A percentile compares a stretch with the other conserved stretches of the same genome.
These are phyloP conservation scores for Pichia thaimueangensis DNA, from an alignment of 805 yeast species.

Conservation along the genomic window DNA sequence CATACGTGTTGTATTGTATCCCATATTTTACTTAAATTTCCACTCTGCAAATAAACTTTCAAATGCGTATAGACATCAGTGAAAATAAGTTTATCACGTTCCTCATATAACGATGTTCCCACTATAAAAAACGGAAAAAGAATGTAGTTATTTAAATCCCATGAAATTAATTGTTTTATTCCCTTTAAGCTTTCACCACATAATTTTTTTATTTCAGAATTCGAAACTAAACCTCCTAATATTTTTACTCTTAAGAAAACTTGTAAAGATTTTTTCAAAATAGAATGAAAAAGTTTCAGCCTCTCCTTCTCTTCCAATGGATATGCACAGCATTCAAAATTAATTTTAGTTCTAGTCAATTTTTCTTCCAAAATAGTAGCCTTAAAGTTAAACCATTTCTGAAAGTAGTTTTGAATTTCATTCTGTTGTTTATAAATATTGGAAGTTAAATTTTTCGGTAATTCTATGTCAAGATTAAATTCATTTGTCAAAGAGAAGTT, in stretches of 20 bases:
- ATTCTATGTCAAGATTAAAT: background rate
- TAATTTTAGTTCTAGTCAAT: background rate
- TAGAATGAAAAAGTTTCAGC: background rate
- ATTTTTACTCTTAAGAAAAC: slow-evolving; percentile 3
- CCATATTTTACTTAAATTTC: slow-evolving; percentile 3
- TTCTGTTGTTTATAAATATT: background rate
- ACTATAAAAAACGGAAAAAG: slow-evolving; percentile 3
- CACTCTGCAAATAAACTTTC: background rate
- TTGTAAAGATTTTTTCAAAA: slow-evolving; percentile 1
- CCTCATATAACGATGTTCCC: background rate
- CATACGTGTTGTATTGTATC: background rate
- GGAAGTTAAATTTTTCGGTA: background rate
- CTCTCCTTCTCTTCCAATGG: background rate
- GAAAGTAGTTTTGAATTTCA: background rate
- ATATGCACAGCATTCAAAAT: background rate
- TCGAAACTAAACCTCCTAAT: background rate
- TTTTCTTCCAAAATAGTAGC: background rate
- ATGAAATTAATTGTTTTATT: background rate
- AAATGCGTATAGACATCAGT: background rate
- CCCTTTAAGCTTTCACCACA: background rate
- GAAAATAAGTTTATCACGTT: background rate
- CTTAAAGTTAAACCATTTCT: background rate
- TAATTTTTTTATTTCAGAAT: slow-evolving; percentile 1
- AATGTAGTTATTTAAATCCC: slow-evolving; percentile 1
- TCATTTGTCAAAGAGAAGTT: background rate